Base-by-base conservation (phyloP, 176 grass and related monocot species). In the Echinochloa phyllopogon region DNA sequence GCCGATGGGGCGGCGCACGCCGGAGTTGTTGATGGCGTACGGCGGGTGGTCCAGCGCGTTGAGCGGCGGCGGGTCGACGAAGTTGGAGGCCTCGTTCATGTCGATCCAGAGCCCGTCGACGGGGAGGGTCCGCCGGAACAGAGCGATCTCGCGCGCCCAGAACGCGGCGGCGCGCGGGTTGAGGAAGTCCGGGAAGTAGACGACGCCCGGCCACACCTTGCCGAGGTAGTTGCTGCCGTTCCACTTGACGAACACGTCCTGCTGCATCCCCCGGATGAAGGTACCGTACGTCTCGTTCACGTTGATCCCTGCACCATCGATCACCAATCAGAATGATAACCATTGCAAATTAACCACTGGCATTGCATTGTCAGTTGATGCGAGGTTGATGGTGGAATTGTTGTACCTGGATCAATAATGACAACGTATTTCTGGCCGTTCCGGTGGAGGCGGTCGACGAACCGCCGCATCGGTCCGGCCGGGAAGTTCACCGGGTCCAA, bases 11-110 rank as follows among this genome's bases (percentile, higher is more conserved):
- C 85, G 88, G 15, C 41, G 84, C 16, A 27, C 41, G 42, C 93
- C 93, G 20, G 85, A 76, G 62, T 94, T 98, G 87, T 98, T 94
- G 82, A 98, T 98, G 65, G 9, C 43, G 80, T 98, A 98, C 0
- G 96, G 96, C 2, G 96, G 93, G 20, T 92, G 78, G 70, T 98
- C 96, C 6, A 95, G 89, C 2, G 83, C 20, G 67, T 90, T 87
- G 33, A 95, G 57, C 11, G 79, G 80, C 33, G 50, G 10, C 37
- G 83, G 84, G 63, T 82, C 65, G 45, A 85, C 1, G 83, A 98
- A 98, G 78, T 98, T 98, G 68, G 96, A 88, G 45, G 92, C 41
- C 84, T 95, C 96, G 40, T 98, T 98, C 96, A 98, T 98, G 89
- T 98, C 96, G 59, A 92, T 90, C 93, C 91, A 98, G 20, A 98